phyloP scores from a whole-genome alignment of 352 stramenopile genomes.

The Phytophthora hibernalis region DNA sequence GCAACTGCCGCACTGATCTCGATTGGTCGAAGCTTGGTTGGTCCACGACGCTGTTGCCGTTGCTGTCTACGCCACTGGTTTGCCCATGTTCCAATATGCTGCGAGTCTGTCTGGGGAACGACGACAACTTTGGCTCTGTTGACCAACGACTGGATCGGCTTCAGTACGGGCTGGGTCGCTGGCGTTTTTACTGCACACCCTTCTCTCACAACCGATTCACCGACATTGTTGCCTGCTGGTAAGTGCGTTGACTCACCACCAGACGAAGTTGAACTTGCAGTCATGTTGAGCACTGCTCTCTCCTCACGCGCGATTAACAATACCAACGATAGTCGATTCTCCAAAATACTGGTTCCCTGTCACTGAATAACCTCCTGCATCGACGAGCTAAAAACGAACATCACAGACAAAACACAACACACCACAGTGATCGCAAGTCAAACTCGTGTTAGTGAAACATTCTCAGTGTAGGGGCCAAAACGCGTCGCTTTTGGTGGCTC shows the following conservation, averaged over 20 bases:
- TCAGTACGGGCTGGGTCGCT: background rate
- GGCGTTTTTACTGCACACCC: constrained; percentile 1
- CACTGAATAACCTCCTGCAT: background rate
- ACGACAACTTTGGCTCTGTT: constrained; percentile 9
- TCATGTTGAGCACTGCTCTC: constrained; percentile 1
- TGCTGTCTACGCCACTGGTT: constrained; percentile 7
- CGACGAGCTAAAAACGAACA: background rate
- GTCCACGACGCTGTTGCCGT: background rate
- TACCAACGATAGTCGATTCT: background rate
- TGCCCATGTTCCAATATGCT: constrained; percentile 1
- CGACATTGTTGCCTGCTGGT: background rate
- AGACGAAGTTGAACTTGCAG: background rate
- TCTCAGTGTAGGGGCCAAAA: constrained; percentile 35
- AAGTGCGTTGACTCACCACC: background rate
- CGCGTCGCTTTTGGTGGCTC: constrained; percentile 14
- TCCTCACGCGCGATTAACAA: background rate
- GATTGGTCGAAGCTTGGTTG: constrained; percentile 11
- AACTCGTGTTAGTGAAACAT: constrained; percentile 7
- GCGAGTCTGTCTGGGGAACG: background rate
- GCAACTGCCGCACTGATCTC: constrained; percentile 15
- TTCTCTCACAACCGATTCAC: constrained; percentile 2
- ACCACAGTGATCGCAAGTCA: background rate
- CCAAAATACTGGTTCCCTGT: background rate
- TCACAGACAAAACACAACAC: background rate
- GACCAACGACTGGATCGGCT: constrained; percentile 5